A percentile compares a stretch with the other conserved stretches of the same genome.
Conservation (phyloP, 148 eudicot species). For the Pharnaceum exiguum region DNA sequence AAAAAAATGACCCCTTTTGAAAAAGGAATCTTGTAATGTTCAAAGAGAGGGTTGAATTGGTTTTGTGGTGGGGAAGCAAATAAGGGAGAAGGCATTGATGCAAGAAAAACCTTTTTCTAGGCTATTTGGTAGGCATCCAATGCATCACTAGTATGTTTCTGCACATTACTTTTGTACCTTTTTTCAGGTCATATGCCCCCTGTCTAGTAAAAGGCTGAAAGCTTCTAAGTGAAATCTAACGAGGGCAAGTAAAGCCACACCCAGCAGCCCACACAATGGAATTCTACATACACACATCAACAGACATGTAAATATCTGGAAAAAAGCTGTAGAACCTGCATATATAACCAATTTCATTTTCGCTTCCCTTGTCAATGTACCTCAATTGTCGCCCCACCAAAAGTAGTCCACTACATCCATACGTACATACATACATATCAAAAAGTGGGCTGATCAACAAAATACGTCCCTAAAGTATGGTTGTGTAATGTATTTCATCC, state of each 20-base stretch:
- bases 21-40: not conserved
- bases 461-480: too few relatives aligned
- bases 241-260: too few relatives aligned
- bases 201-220: slow-evolving; percentile 15
- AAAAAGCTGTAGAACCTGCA: not conserved
- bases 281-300: too few relatives aligned
- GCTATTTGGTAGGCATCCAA: slow-evolving; percentile 15
- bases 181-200: slow-evolving; percentile 11
- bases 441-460: too few relatives aligned
- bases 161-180: slow-evolving; percentile 8
- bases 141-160: slow-evolving; percentile 3
- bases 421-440: too few relatives aligned
- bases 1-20: too few relatives aligned
- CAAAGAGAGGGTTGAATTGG: not conserved
- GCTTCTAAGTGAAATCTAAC: slow-evolving; percentile 14
- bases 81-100: slow-evolving; percentile 7
- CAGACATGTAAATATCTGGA: too few relatives aligned
- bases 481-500: too few relatives aligned
- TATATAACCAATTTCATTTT: slow-evolving; percentile 6
- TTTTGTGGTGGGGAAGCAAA: not conserved
- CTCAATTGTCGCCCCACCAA: not conserved
- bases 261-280: not conserved
- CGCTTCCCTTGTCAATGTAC: slow-evolving; percentile 7
- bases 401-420: too few relatives aligned
- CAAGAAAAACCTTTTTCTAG: not conserved